Conservation (phyloP, 345 rosid species). For the Noccaea caerulescens region DNA sequence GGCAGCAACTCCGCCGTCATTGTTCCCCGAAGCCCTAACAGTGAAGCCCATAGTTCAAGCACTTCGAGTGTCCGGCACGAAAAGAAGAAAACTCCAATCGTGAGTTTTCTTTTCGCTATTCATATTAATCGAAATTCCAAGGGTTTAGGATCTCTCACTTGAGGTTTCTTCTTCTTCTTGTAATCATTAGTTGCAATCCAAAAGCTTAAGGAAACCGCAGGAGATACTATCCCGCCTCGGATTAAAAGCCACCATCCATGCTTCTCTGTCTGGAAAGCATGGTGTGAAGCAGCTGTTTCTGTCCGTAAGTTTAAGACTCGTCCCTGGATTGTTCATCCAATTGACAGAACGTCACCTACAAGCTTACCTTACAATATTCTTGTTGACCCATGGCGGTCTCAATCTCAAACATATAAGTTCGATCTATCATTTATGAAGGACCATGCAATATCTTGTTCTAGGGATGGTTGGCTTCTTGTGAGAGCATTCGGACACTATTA, state of each 20-base stretch:
- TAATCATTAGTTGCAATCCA: no score
- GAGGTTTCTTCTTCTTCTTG: no score
- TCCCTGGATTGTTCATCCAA: not conserved
- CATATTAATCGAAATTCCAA: no score
- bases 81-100: no score
- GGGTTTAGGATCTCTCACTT: no score
- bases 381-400: not conserved
- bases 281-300: conserved; percentile 16
- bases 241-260: conserved; percentile 2
- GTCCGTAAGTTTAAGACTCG: not conserved
- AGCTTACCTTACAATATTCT: not conserved
- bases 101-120: no score
- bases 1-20: no score
- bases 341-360: not conserved
- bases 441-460: not conserved
- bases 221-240: conserved; percentile 21
- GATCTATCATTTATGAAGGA: not conserved
- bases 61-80: no score
- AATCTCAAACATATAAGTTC: not conserved
- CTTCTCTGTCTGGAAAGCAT: conserved; percentile 19
- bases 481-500: no score
- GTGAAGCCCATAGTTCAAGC: no score
- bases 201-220: no score
- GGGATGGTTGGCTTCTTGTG: conserved; percentile 23
- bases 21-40: no score